These are phyloP conservation scores for Bisporella sp. DNA, from an alignment of 2,329 filamentous ascomycete genomes.

Conservation along the genomic window DNA sequence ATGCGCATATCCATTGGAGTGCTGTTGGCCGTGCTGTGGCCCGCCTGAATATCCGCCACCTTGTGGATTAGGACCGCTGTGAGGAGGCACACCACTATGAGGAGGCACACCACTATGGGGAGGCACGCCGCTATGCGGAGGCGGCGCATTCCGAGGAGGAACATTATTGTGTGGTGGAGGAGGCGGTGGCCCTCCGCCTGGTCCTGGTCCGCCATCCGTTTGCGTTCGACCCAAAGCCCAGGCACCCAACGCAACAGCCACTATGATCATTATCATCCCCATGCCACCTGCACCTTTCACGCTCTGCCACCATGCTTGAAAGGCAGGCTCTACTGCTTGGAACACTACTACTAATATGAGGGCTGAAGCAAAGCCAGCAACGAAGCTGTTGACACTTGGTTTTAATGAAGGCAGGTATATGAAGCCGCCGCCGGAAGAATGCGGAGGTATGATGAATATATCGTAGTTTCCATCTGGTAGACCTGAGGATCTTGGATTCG, in stretches of 20 bases:
- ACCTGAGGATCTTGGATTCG: slow-evolving; percentile 63
- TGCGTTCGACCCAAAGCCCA: slow-evolving; percentile 70
- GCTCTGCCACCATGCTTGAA: slow-evolving; percentile 65
- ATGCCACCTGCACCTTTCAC: slow-evolving; percentile 66
- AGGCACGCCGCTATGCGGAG: not conserved
- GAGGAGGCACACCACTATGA: slow-evolving; percentile 4
- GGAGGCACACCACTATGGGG: slow-evolving; percentile 1
- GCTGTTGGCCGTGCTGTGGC: slow-evolving; percentile 5
- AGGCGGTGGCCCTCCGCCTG: slow-evolving; percentile 21
- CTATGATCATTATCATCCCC: slow-evolving; percentile 64
- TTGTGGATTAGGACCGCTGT: slow-evolving; percentile 4
- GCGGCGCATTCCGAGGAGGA: slow-evolving; percentile 1
- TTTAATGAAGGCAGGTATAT: slow-evolving; percentile 87
- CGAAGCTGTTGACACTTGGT: slow-evolving; percentile 83
- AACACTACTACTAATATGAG: slow-evolving; percentile 67
- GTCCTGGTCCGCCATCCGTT: slow-evolving; percentile 35
- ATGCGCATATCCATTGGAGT: slow-evolving; percentile 19
- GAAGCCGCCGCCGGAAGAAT: slow-evolving; percentile 83
- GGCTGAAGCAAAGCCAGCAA: slow-evolving; percentile 76
- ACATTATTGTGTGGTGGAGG: not conserved
- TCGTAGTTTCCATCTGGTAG: slow-evolving; percentile 89
- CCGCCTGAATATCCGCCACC: slow-evolving; percentile 6
- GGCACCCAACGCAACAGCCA: slow-evolving; percentile 67
- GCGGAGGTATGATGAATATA: slow-evolving; percentile 92
- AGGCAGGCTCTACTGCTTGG: slow-evolving; percentile 63